These are phyloP conservation scores for Alternaria brassicicola DNA, from an alignment of 2,329 filamentous ascomycete species.

Conservation along the genomic window DNA sequence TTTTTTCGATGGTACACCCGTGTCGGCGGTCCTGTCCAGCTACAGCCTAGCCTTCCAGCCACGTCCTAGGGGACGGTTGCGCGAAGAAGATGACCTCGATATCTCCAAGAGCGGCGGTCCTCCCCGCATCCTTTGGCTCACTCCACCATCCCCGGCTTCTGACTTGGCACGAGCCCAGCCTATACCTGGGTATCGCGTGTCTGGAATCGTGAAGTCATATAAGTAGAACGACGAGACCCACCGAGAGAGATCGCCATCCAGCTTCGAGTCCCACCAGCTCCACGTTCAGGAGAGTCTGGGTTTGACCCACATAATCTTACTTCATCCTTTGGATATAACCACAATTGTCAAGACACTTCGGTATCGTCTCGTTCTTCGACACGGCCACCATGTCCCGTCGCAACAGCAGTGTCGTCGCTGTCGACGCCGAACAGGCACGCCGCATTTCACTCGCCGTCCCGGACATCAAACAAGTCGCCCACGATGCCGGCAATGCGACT, in stretches of 20 bases:
- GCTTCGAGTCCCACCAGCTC: conserved; percentile 18
- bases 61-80: conserved; percentile 14
- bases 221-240: conserved; percentile 27
- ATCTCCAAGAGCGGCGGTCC: conserved; percentile 19
- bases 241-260: conserved; percentile 20
- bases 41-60: conserved; percentile 16
- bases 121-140: conserved; percentile 34
- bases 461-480: conserved; percentile 35
- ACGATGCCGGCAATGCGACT: conserved; percentile 47
- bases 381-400: conserved; percentile 37
- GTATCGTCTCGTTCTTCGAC: conserved; percentile 5
- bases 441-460: conserved; percentile 37
- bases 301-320: conserved; percentile 11
- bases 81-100: conserved; percentile 9
- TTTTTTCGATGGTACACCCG: conserved; percentile 3
- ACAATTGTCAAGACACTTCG: background rate
- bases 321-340: background rate
- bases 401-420: conserved; percentile 41
- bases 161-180: conserved; percentile 23
- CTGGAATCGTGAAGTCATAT: conserved; percentile 23
- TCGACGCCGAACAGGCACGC: conserved; percentile 40
- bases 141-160: conserved; percentile 23
- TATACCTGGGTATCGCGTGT: conserved; percentile 16
- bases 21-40: conserved; percentile 28
- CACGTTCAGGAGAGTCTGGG: conserved; percentile 21